Percentiles rank a stretch among this genome's conserved stretches.
phyloP scores from a whole-genome alignment of 345 rosid genomes.

The Ceriops tagal region DNA sequence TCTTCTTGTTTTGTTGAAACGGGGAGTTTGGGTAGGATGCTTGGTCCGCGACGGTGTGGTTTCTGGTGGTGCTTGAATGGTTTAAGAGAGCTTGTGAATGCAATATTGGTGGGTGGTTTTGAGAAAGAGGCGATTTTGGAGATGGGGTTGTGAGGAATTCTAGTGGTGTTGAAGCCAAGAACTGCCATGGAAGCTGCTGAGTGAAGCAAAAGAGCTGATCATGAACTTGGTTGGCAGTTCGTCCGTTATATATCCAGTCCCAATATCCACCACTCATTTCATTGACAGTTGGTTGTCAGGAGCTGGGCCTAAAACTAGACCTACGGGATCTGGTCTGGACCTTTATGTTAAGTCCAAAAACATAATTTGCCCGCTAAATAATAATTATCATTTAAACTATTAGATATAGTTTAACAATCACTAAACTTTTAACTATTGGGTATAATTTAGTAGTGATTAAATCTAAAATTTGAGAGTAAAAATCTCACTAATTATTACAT shows the following conservation, averaged over 20 bases:
- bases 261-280: slow-evolving; percentile 31
- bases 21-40: slow-evolving; percentile 42
- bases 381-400: too few species aligned
- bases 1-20: slow-evolving; percentile 54
- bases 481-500: too few species aligned
- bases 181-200: slow-evolving; percentile 57
- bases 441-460: too few species aligned
- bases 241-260: too few species aligned
- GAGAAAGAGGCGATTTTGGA: slow-evolving; percentile 30
- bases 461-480: too few species aligned
- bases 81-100: slow-evolving; percentile 24
- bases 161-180: slow-evolving; percentile 64
- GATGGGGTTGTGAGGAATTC: slow-evolving; percentile 40
- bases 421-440: too few species aligned
- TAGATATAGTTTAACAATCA: too few species aligned
- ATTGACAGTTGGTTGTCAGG: neutral
- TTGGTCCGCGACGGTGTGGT: slow-evolving; percentile 32
- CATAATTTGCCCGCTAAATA: too few species aligned
- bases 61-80: slow-evolving; percentile 20
- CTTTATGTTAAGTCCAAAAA: neutral
- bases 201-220: slow-evolving; percentile 15
- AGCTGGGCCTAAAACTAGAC: neutral
- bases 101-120: slow-evolving; percentile 37
- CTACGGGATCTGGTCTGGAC: neutral
- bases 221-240: too few species aligned